A percentile compares a stretch with the other conserved stretches of the same genome.
Evolutionary conservation across 306 rosid species (phyloP).

Genomic region (Styphnolobium japonicum): DNA sequence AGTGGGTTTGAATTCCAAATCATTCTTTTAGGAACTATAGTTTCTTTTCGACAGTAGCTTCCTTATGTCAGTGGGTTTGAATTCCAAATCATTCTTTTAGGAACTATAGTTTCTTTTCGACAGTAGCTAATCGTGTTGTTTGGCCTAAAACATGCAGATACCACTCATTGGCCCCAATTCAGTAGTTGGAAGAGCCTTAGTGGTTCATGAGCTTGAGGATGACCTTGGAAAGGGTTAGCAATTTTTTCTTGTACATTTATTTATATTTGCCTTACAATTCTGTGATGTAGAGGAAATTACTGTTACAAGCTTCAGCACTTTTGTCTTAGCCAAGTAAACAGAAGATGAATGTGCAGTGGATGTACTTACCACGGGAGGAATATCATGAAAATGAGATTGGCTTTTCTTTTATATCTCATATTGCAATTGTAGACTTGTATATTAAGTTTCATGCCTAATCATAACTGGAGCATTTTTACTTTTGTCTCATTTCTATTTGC

Average conservation of each 20-base stretch:
- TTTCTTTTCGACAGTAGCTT: conserved; percentile 3
- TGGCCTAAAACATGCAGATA: conserved; percentile 44
- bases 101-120: neutral
- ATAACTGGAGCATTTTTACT: neutral
- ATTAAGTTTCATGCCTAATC: neutral
- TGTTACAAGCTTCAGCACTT: neutral
- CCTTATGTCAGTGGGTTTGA: neutral
- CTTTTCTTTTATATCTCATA: neutral
- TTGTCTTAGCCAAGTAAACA: neutral
- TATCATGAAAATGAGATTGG: neutral
- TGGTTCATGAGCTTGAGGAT: conserved; percentile 77
- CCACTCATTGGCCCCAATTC: conserved; percentile 72
- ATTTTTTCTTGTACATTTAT: conserved; percentile 6
- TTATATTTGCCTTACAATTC: neutral
- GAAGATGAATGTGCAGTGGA: conserved; percentile 3
- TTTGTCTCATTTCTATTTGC: neutral
- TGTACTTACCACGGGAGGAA: neutral
- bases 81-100: neutral
- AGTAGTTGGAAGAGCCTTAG: conserved; percentile 73
- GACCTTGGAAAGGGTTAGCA: conserved; percentile 79
- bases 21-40: neutral
- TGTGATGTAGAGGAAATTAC: neutral
- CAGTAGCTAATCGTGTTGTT: neutral
- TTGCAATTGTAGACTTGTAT: neutral
- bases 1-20: neutral